Base-by-base conservation (phyloP, 495 filamentous ascomycete species). In the Melanomma pulvis-pyrius region DNA sequence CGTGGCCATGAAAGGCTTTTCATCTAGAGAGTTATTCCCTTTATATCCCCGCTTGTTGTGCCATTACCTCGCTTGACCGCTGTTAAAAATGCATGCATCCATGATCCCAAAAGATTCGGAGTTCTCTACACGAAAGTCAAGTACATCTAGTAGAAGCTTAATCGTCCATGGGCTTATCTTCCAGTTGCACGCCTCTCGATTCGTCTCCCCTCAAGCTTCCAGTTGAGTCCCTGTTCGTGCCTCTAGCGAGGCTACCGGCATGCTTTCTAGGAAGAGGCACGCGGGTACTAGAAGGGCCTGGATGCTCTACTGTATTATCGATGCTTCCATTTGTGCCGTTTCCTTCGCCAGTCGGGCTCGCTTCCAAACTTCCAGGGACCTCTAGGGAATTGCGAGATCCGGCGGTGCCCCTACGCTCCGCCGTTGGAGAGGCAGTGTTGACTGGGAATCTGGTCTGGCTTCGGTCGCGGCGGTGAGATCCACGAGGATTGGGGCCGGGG, bases 391-490 rank as follows among this genome's bases (percentile, higher is more conserved):
- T 79, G 51, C 85, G 80, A 59, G 78, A 80, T 57, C 80, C 74
- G 69, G 82, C 80, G 3, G 80, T 78, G 19, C 80, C 75, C 30
- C 85, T 83, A 21, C 86, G 81, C 50, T 74, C 71, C 9, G 39
- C 39, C 1, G 70, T 74, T 39, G 87, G 87, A 44, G 89, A 89
- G 19, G 81, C 77, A 0, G 69, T 66, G 34, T 63, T 59, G 67
- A 98, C 88, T 9, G 94, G 94, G 81, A 98, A 98, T 21, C 94
- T 83, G 46, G 82, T 92, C 75, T 87, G 89, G 57, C 86, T 90
- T 71, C 89, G 87, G 63, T 97, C 93, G 67, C 93, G 85, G 57
- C 90, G 86, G 68, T 88, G 19, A 89, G 87, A 11, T 85, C 87
- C n/a, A 91, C 68, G 87, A 91, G 22, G 86, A 86, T 41, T 85